Conservation (phyloP, 257 asterid genomes). For the Petunia axillaris region DNA sequence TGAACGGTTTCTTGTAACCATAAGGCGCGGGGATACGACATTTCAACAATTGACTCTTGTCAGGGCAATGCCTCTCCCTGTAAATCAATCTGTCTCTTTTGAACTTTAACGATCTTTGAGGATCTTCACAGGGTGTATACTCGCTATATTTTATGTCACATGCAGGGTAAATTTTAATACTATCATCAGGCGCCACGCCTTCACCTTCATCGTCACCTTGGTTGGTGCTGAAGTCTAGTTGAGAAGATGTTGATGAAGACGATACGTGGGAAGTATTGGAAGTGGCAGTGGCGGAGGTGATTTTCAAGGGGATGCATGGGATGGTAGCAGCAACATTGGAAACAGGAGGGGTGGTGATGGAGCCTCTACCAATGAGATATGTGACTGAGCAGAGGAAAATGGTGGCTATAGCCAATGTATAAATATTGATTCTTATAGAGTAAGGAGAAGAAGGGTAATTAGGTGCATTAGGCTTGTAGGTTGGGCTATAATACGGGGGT, state of each 20-base stretch:
- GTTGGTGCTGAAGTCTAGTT: conserved; percentile 53
- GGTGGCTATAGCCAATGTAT: conserved; percentile 5
- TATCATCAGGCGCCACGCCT: not conserved
- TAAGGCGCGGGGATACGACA: conserved; percentile 76
- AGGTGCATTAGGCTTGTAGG: not conserved
- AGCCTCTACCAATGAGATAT: not conserved
- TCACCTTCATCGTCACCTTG: conserved; percentile 48
- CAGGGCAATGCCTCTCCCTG: conserved; percentile 82
- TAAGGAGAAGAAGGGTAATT: conserved; percentile 11
- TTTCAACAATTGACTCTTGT: conserved; percentile 47
- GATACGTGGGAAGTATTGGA: not conserved
- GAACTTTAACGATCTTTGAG: conserved; percentile 53
- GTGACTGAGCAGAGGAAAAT: not conserved
- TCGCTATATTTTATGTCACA: conserved; percentile 61
- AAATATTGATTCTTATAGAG: conserved; percentile 2
- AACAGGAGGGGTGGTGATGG: conserved; percentile 14
- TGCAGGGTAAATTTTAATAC: conserved; percentile 44
- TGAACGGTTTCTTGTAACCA: conserved; percentile 71
- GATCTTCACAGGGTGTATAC: conserved; percentile 88
- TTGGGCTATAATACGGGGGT: conserved; percentile 22
- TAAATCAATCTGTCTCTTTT: conserved; percentile 54
- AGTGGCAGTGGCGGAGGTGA: conserved; percentile 14
- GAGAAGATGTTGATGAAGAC: not conserved
- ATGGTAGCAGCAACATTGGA: conserved; percentile 19
- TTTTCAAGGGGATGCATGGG: conserved; percentile 32